Base-by-base conservation (phyloP, 495 filamentous ascomycete genomes). In the Mytilinidion resinicola region DNA sequence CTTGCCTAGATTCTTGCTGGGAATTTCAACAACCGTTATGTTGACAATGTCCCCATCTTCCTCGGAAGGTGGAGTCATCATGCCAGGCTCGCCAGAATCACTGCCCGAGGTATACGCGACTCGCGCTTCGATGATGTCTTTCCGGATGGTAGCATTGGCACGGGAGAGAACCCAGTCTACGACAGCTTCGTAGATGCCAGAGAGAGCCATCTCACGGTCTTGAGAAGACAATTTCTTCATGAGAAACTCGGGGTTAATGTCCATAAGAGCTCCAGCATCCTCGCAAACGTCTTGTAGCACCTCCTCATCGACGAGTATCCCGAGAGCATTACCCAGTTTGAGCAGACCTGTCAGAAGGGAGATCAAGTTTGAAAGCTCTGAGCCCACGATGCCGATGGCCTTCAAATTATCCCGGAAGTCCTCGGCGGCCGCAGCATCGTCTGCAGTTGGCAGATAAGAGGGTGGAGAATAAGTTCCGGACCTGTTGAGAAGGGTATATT, bases 121-220 rank as follows among this genome's bases (percentile, higher is more conserved):
- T 43, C 76, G 76, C 51, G 79, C 78, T 12, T 75, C 71, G 30
- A 80, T 77, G 60, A 97, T 78, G 55, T 96, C 90, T 19, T 76
- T 75, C 1, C 82, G 78, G 65, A 98, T 93, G 36, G 92, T 83
- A n/a, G 88, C 85, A 62, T 98, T 98, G 42, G 90, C 90, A 67
- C 89, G 91, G 19, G 77, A 73, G 48, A 97, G 84, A 4, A 97
- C 85, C 90, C 91, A 96, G 69, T 98, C 93, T 2, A 98, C 91
- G 49, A 97, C 73, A 37, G 92, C 89, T 70, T 98, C 95, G 65
- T 98, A 97, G 17, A 97, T 76, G 1, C 89, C 91, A 9, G 83
- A 82, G 58, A 98, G 88, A 44, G 96, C 74, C 10, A 86, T 80
- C 69, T 86, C 82, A 7, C 93, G 84, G 53, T 98, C 93, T 42